phyloP scores from a whole-genome alignment of 164 flowering plant genomes.

The Liriodendron chinense region DNA sequence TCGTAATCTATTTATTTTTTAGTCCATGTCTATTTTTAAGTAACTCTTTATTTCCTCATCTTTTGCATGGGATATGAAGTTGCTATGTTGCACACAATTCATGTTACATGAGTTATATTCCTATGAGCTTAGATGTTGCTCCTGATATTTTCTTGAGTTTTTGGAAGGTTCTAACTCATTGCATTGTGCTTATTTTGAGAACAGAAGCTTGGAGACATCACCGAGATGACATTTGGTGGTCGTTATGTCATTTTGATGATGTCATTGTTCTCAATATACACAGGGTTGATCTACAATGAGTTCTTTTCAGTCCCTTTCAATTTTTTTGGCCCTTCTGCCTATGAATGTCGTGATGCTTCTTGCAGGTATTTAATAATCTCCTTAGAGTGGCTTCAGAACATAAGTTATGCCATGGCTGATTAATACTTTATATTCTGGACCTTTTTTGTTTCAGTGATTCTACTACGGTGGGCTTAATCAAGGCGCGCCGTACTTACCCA shows the following conservation, averaged over 20 bases:
- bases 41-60: too few relatives aligned
- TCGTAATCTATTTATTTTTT: too few relatives aligned
- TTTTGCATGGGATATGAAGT: too few relatives aligned
- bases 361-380: conserved; percentile 61
- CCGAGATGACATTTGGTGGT: conserved; percentile 93
- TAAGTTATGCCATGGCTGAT: not conserved
- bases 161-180: conserved; percentile 3
- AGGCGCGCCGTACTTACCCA: conserved; percentile 77
- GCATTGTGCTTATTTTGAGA: conserved; percentile 8
- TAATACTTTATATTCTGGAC: not conserved
- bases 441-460: conserved; percentile 56
- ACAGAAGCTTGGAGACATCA: conserved; percentile 96
- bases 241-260: conserved; percentile 94
- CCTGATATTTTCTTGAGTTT: not conserved
- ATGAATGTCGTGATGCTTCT: conserved; percentile 80
- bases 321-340: conserved; percentile 85
- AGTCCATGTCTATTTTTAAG: too few relatives aligned
- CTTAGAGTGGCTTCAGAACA: not conserved
- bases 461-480: conserved; percentile 71
- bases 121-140: not conserved
- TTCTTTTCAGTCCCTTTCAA: conserved; percentile 95
- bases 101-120: too few relatives aligned
- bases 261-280: conserved; percentile 93
- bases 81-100: too few relatives aligned
- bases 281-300: conserved; percentile 93